Base-by-base conservation (phyloP, 2,329 filamentous ascomycete genomes). In the Talaromyces atroroseus region DNA sequence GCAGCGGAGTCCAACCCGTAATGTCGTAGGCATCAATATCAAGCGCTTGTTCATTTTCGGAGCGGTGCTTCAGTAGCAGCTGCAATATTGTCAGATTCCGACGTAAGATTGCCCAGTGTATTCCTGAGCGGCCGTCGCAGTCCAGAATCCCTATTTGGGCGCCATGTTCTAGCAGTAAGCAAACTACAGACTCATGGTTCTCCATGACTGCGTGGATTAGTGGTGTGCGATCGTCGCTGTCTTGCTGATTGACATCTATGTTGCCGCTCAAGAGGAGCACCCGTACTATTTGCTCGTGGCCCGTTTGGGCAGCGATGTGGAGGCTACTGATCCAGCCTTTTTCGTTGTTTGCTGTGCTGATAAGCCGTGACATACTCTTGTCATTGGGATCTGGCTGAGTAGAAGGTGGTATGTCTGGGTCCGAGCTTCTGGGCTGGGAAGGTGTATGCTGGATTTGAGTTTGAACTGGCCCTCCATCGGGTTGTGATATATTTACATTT, bases 1-100 rank as follows among this genome's bases (percentile, higher is more conserved):
- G 65, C 21, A 67, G 55, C 29, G 66, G 55, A 6, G 64, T 67
- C 56, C 61, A 64, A 0, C 63, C 64, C 5, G 55, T 7, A 18
- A 40, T 54, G 32, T 61, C 55, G 40, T 55, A 55, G 1, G 8
- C 10, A 36, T 55, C 53, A 12, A 55, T 50, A 26, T 18, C 24
- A 42, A 55, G 18, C 24, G 12, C 38, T 14, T 21, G 49, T 23
- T 51, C 36, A 42, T 51, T 7, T 51, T 23, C 14, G 5, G 18
- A 24, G 12, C 49, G 36, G 38, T 54, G 29, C 10, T 62, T 45
- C 29, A 56, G 32, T n/a, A 56, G 54, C 8, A 44, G 5, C 42
- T 18, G 18, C 21, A 56, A 23, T 44, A 52, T 44, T 16, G n/a
- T 26, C 3, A 50, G 21, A 16, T 29, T 40, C n/a, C 18, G 20